phyloP scores from a whole-genome alignment of 352 stramenopile genomes.

The Thraustotheca clavata region DNA sequence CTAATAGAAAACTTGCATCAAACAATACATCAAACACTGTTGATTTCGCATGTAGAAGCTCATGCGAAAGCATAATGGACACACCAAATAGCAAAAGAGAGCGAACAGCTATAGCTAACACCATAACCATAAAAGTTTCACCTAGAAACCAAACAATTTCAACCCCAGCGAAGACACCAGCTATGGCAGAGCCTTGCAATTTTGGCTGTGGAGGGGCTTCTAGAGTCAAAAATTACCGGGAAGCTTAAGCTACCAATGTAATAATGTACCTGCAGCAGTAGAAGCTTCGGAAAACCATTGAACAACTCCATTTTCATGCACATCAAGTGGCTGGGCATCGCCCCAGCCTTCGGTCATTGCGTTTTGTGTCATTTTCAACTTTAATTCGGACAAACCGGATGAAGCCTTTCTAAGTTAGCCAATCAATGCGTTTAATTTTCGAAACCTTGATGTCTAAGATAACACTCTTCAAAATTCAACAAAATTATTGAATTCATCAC shows the following conservation, averaged over 20 bases:
- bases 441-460: no score
- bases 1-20: background rate
- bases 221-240: background rate
- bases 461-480: no score
- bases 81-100: background rate
- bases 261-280: background rate
- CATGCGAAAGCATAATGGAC: background rate
- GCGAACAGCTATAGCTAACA: conserved; percentile 1
- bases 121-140: conserved; percentile 17
- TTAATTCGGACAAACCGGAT: no score
- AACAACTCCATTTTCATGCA: background rate
- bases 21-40: background rate
- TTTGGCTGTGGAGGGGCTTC: background rate
- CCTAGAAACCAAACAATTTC: conserved; percentile 18
- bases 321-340: background rate
- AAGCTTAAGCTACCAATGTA: no score
- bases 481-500: no score
- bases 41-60: background rate
- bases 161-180: conserved; percentile 12
- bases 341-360: no score
- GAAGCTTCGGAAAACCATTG: background rate
- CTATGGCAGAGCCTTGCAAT: conserved; percentile 3
- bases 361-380: no score
- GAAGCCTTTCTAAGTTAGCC: no score
- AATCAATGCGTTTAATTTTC: no score